Base-by-base conservation (phyloP, 163 green algal genomes). In the Chlamydomonas reinhardtii region DNA sequence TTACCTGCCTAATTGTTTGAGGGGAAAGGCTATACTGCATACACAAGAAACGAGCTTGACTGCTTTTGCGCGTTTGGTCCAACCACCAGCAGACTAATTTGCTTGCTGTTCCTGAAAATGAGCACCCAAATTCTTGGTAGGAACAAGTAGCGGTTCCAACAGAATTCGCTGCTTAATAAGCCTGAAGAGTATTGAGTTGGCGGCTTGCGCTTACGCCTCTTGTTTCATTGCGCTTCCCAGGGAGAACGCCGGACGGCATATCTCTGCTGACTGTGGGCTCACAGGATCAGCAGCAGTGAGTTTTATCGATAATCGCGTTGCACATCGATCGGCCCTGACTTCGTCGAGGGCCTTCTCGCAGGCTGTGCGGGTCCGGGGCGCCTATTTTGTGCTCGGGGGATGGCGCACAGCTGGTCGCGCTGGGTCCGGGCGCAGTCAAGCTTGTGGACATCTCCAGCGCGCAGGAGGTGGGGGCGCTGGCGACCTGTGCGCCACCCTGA, bases 311-410 rank as follows among this genome's bases (percentile, higher is more conserved):
- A 12, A 12, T 22, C 20, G 29, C 64, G 11, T 34, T 8, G 27
- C 64, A 19, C 15, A 11, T 22, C 29, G 9, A 22, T 32, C 64
- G 11, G 0, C 19, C 2, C 59, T 65, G 14, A 65, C 59, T 11
- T 31, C 19, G 59, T 8, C 59, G 59, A 31, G 59, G 24, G 22
- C 2, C 31, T 11, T 31, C 59, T 19, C 62, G 62, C 78, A 86
- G 80, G 59, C 16, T 86, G 32, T 86, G 54, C n/a, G 70, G 66
- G 27, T 29, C 69, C 11, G 35, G 54, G 11, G 65, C 70, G 2
- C 17, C 52, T 0, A 73, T 86, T 29, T 14, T 86, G 70, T 86
- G 69, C 70, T 80, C 54, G 4, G 8, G 16, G 27, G 80, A 86
- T 39, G 80, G 80, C 29, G 52, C 22, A 15, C 59, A 68, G 69